Evolutionary conservation across 2,329 filamentous ascomycete species (phyloP).

Genomic region (Aspergillus niger): DNA sequence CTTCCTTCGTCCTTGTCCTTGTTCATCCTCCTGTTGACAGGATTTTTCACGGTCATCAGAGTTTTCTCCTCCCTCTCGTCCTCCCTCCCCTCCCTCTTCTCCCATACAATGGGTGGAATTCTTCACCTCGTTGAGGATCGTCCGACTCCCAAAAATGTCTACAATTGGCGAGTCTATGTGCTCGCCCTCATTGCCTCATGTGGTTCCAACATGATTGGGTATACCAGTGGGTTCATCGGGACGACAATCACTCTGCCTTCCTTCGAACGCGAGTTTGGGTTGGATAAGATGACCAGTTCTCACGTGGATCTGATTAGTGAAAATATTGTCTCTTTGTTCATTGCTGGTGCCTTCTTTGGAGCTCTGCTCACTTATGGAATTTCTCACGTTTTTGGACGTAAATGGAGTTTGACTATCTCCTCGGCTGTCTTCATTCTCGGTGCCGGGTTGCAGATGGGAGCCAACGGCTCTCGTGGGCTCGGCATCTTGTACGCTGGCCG

Average conservation of each 20-base stretch:
- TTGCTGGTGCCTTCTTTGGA: constrained; percentile 81
- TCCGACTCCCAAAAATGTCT: constrained; percentile 58
- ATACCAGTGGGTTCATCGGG: constrained; percentile 76
- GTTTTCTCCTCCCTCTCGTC: constrained; percentile 10
- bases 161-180: constrained; percentile 62
- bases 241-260: constrained; percentile 70
- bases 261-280: constrained; percentile 67
- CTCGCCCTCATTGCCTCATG: constrained; percentile 57
- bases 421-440: constrained; percentile 67
- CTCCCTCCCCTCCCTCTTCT: constrained; percentile 5
- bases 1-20: constrained; percentile 5
- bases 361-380: constrained; percentile 64
- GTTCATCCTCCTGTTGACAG: not conserved
- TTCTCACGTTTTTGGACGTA: constrained; percentile 65
- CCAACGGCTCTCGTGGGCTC: constrained; percentile 59
- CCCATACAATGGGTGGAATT: constrained; percentile 31
- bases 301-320: constrained; percentile 63
- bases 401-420: constrained; percentile 63
- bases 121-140: constrained; percentile 46
- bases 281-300: constrained; percentile 51
- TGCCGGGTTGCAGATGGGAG: constrained; percentile 68
- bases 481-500: constrained; percentile 58
- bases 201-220: constrained; percentile 61
- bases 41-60: not conserved
- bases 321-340: constrained; percentile 77